A percentile compares a stretch with the other conserved stretches of the same genome.
phyloP scores from a whole-genome alignment of 306 rosid species.

The Bauhinia variegata region DNA sequence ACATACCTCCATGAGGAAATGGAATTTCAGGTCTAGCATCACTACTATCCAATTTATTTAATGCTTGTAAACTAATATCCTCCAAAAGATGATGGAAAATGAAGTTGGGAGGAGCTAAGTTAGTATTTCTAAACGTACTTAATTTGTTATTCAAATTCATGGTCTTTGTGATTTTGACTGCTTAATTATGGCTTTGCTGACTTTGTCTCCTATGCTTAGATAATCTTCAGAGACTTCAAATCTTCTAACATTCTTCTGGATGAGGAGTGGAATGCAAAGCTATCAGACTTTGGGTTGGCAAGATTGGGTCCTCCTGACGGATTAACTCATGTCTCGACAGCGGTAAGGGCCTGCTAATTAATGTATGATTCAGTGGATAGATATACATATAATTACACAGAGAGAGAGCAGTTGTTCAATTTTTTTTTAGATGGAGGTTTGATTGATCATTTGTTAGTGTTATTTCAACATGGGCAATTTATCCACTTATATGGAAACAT shows the following conservation, averaged over 20 bases:
- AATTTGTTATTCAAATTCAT: conserved; percentile 2
- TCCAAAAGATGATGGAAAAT: neutral
- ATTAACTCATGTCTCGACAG: conserved; percentile 92
- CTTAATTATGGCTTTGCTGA: conserved; percentile 36
- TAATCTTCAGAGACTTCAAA: conserved; percentile 97
- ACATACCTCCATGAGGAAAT: conserved; percentile 85
- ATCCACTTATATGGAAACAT: conserved; percentile 12
- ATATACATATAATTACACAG: conserved; percentile 19
- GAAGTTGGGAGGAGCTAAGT: conserved; percentile 21
- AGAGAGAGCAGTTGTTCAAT: conserved; percentile 15
- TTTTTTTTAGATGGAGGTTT: neutral
- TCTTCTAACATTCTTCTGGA: conserved; percentile 94
- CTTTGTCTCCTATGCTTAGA: conserved; percentile 46
- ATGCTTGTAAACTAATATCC: conserved; percentile 15
- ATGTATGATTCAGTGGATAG: conserved; percentile 25
- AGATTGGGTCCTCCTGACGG: conserved; percentile 97
- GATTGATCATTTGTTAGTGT: conserved; percentile 4
- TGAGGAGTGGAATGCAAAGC: conserved; percentile 94
- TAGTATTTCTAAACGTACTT: neutral
- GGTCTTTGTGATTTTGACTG: conserved; percentile 7
- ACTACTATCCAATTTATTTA: conserved; percentile 17
- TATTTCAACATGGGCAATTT: conserved; percentile 16
- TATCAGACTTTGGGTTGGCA: conserved; percentile 93
- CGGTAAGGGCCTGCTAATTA: conserved; percentile 61
- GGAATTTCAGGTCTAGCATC: conserved; percentile 77